Conservation (phyloP, 805 yeast genomes). For the Kuraishia borneana region DNA sequence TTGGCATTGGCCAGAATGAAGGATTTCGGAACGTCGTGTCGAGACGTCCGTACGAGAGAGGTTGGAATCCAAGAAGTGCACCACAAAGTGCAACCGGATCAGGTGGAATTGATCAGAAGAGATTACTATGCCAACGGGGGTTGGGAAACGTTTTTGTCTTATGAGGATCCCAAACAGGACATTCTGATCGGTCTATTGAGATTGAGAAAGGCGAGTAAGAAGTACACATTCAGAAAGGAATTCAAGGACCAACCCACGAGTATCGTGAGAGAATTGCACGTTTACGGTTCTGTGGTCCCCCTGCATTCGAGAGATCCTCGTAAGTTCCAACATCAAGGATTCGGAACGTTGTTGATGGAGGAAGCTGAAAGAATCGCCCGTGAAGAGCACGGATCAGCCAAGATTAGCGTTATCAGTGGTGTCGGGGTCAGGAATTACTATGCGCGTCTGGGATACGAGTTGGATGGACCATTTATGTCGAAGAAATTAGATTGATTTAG, state of each 20-base stretch:
- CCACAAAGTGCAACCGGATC: constrained; percentile 93
- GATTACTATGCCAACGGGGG: constrained; percentile 98
- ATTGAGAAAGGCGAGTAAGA: constrained; percentile 78
- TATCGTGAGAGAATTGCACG: constrained; percentile 93
- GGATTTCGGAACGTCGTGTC: constrained; percentile 90
- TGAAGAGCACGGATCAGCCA: constrained; percentile 88
- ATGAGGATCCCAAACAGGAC: constrained; percentile 96
- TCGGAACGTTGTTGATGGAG: constrained; percentile 95
- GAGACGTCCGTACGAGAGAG: constrained; percentile 96
- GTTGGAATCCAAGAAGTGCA: constrained; percentile 99
- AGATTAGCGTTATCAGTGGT: constrained; percentile 91
- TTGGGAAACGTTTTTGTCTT: constrained; percentile 94
- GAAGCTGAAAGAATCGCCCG: constrained; percentile 94
- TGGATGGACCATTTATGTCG: constrained; percentile 99
- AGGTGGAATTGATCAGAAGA: constrained; percentile 88
- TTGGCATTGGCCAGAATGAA: constrained; percentile 95
- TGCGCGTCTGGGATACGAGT: constrained; percentile 77
- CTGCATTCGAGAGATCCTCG: constrained; percentile 93
- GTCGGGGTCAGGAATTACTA: constrained; percentile 97
- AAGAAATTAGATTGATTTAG: constrained; percentile 21
- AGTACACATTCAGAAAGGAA: constrained; percentile 85
- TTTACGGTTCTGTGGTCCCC: constrained; percentile 96
- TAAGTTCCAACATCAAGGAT: constrained; percentile 98
- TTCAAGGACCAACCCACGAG: constrained; percentile 77
- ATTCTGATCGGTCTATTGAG: constrained; percentile 86